These are phyloP conservation scores for Ilex aquifolium DNA, from an alignment of 257 asterid species.

Conservation along the genomic window DNA sequence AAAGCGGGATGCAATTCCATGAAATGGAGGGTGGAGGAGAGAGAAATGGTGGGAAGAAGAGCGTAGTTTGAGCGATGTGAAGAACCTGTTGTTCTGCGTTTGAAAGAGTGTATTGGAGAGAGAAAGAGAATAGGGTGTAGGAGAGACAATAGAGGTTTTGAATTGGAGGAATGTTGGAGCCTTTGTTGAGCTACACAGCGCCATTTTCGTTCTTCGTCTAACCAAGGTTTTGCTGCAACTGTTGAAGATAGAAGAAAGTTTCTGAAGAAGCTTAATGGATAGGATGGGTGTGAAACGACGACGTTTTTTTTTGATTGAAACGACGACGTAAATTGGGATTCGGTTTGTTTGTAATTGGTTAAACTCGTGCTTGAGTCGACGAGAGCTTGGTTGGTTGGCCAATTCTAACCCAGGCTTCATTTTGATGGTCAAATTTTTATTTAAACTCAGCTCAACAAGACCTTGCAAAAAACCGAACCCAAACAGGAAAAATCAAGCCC, in stretches of 20 bases:
- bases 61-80: constrained; percentile 20
- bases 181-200: constrained; percentile 38
- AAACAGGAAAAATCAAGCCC: no score
- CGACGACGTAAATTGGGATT: no score
- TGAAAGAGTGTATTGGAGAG: constrained; percentile 16
- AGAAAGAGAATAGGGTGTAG: constrained; percentile 21
- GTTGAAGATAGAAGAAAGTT: background rate
- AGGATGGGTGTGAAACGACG: no score
- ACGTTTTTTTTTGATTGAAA: no score
- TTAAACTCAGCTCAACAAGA: no score
- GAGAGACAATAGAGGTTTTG: constrained; percentile 24
- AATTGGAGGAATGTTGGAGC: constrained; percentile 36
- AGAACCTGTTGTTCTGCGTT: constrained; percentile 11
- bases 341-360: no score
- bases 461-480: no score
- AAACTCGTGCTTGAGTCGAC: no score
- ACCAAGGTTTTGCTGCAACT: no score
- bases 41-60: constrained; percentile 42
- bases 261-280: background rate
- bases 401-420: no score
- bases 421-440: no score
- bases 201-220: constrained; percentile 31
- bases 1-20: constrained; percentile 14
- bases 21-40: constrained; percentile 11
- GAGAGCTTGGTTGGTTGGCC: no score